These are phyloP conservation scores for Balakata baccata DNA, from an alignment of 345 rosid species.

Conservation along the genomic window DNA sequence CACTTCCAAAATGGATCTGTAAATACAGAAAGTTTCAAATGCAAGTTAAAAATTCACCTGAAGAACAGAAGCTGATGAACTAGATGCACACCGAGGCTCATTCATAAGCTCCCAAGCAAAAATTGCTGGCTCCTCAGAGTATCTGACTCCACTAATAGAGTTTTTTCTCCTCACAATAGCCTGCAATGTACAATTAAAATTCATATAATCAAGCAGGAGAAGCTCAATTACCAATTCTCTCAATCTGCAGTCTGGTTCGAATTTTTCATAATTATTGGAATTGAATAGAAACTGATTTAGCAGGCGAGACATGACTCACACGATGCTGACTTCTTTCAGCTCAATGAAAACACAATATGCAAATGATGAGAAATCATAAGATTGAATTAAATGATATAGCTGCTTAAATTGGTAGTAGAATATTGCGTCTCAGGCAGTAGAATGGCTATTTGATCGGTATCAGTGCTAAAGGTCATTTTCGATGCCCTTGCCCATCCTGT, in stretches of 20 bases:
- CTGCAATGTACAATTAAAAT: slow-evolving; percentile 16
- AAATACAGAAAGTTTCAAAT: background rate
- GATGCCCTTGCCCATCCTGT: background rate
- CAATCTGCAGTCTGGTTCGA: background rate
- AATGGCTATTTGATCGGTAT: background rate
- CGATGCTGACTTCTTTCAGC: background rate
- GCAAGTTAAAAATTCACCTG: slow-evolving; percentile 31
- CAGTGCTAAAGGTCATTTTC: background rate
- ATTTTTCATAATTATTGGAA: background rate
- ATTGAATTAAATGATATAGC: background rate
- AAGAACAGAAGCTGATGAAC: slow-evolving; percentile 38
- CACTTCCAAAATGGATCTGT: background rate
- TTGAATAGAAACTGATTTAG: background rate
- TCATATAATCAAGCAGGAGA: slow-evolving; percentile 8
- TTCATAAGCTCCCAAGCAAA: slow-evolving; percentile 62
- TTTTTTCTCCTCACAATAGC: slow-evolving; percentile 43
- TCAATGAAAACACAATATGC: background rate
- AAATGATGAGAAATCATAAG: background rate
- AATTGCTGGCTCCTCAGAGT: slow-evolving; percentile 46
- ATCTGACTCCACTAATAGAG: slow-evolving; percentile 39
- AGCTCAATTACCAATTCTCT: background rate
- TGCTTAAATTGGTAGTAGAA: background rate
- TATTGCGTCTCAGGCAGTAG: background rate
- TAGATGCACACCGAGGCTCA: slow-evolving; percentile 47
- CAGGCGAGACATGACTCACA: background rate